Conservation (phyloP, 495 filamentous ascomycete genomes). For the Cercophora scortea region DNA sequence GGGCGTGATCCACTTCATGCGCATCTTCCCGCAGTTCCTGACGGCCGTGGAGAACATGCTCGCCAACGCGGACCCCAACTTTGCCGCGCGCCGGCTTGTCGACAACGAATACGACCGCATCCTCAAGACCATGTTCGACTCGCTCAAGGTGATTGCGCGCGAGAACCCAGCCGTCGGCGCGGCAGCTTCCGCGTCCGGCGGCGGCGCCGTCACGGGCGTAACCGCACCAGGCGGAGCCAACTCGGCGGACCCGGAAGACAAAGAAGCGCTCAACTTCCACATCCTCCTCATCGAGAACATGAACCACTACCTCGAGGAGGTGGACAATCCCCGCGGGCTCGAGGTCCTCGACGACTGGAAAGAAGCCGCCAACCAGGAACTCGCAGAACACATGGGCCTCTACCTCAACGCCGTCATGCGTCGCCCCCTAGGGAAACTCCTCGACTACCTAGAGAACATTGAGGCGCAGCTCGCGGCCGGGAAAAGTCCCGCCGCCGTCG, state of each 20-base stretch:
- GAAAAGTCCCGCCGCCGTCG: conserved; percentile 42
- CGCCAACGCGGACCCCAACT: conserved; percentile 44
- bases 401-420: conserved; percentile 85
- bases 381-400: conserved; percentile 78
- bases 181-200: conserved; percentile 4
- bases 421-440: conserved; percentile 77
- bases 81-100: conserved; percentile 63
- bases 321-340: conserved; percentile 60
- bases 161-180: conserved; percentile 64
- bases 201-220: neutral
- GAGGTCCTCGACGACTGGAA: conserved; percentile 75
- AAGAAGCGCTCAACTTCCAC: conserved; percentile 91
- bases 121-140: conserved; percentile 95
- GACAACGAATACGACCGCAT: conserved; percentile 83
- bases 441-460: conserved; percentile 82
- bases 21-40: conserved; percentile 82
- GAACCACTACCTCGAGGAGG: conserved; percentile 93
- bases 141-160: conserved; percentile 88
- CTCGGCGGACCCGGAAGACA: conserved; percentile 72
- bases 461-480: conserved; percentile 56
- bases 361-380: conserved; percentile 65
- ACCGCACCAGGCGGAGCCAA: conserved; percentile 10
- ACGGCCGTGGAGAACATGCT: conserved; percentile 78
- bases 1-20: conserved; percentile 89
- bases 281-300: conserved; percentile 97